Evolutionary conservation across 495 filamentous ascomycete species (phyloP).

Genomic region (Rostrohypoxylon terebratum): DNA sequence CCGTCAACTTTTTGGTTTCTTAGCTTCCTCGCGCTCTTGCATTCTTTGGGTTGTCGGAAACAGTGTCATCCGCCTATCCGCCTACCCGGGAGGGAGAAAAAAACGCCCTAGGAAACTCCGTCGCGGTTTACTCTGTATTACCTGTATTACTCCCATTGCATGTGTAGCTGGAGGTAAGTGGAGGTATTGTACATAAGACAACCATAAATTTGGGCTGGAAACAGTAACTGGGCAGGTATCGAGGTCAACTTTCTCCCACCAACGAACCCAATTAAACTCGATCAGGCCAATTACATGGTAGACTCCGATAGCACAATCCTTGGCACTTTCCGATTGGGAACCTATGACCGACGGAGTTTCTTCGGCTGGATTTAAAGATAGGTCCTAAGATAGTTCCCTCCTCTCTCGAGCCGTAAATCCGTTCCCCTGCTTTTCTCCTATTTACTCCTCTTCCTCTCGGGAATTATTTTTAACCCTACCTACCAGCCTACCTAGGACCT

Average conservation of each 20-base stretch:
- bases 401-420: neutral
- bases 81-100: slow-evolving; percentile 30
- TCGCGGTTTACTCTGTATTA: slow-evolving; percentile 20
- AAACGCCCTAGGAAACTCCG: slow-evolving; percentile 41
- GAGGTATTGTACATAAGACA: neutral
- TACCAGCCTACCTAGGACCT: too few relatives aligned
- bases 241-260: too few relatives aligned
- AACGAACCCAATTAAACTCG: too few relatives aligned
- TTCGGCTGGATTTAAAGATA: slow-evolving; percentile 45
- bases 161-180: neutral
- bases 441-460: slow-evolving; percentile 21
- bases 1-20: slow-evolving; percentile 19
- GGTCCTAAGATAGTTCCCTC: slow-evolving; percentile 7
- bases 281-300: neutral
- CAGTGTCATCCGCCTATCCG: slow-evolving; percentile 48
- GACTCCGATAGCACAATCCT: slow-evolving; percentile 9
- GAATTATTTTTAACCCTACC: slow-evolving; percentile 46
- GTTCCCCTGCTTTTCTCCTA: neutral
- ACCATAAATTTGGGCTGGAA: neutral
- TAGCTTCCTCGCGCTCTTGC: slow-evolving; percentile 10
- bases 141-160: neutral
- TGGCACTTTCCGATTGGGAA: slow-evolving; percentile 24
- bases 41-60: slow-evolving; percentile 44
- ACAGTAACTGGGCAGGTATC: neutral
- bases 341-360: slow-evolving; percentile 28